A percentile compares a stretch with the other conserved stretches of the same genome.
Conservation (phyloP, 495 filamentous ascomycete genomes). For the Hamigera avellanea region DNA sequence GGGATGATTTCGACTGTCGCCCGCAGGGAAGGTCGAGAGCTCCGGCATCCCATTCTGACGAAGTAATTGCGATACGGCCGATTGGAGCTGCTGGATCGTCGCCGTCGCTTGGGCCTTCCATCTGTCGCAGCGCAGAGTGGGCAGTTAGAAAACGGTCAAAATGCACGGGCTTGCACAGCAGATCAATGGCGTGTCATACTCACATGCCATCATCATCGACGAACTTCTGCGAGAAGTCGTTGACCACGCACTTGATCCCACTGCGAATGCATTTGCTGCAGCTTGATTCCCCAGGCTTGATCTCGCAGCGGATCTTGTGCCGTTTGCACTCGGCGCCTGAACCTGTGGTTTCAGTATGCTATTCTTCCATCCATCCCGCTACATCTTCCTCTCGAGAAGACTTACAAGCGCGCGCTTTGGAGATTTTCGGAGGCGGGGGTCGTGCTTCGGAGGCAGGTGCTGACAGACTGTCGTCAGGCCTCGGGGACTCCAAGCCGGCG, state of each 20-base stretch:
- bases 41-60: constrained; percentile 28
- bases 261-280: constrained; percentile 36
- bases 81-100: constrained; percentile 30
- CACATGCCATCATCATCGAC: constrained; percentile 36
- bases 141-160: not conserved
- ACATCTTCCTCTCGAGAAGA: constrained; percentile 2
- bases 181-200: constrained; percentile 6
- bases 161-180: not conserved
- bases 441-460: constrained; percentile 14
- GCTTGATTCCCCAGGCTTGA: constrained; percentile 27
- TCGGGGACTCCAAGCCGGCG: constrained; percentile 25
- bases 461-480: constrained; percentile 9
- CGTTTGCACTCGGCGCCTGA: constrained; percentile 37
- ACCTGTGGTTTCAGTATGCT: not conserved
- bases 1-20: constrained; percentile 18
- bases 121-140: constrained; percentile 9
- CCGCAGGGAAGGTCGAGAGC: constrained; percentile 24
- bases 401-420: constrained; percentile 38
- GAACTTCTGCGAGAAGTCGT: constrained; percentile 39
- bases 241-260: constrained; percentile 36
- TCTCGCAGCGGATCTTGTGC: constrained; percentile 38
- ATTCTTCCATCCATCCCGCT: not conserved
- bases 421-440: constrained; percentile 23
- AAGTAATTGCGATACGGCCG: constrained; percentile 33
- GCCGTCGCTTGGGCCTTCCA: constrained; percentile 34